Percentiles rank a stretch among this genome's conserved stretches.
phyloP scores from a whole-genome alignment of 306 rosid species.

The Lablab purpureus region DNA sequence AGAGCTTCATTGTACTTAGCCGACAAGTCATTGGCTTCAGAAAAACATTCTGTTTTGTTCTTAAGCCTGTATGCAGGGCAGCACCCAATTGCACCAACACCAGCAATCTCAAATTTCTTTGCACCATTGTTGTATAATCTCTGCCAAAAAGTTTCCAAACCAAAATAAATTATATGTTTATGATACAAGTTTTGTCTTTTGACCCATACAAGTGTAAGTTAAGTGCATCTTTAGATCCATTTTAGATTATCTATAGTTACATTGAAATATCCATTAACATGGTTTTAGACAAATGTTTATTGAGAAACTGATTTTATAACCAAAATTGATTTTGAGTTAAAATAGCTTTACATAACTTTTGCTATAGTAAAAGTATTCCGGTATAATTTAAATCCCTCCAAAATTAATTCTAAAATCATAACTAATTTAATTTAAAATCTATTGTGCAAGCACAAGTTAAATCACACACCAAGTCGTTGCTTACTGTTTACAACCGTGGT shows the following conservation, averaged over 20 bases:
- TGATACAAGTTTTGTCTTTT: background rate
- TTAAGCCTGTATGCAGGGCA: slow-evolving; percentile 65
- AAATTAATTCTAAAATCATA: background rate
- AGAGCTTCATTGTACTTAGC: slow-evolving; percentile 57
- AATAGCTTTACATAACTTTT: too few species aligned
- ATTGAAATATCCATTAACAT: background rate
- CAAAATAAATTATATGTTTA: background rate
- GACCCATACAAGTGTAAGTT: background rate
- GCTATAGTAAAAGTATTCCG: background rate
- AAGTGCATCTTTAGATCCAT: background rate
- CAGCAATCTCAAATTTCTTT: slow-evolving; percentile 68
- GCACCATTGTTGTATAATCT: slow-evolving; percentile 66
- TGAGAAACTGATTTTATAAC: too few species aligned
- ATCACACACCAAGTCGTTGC: background rate
- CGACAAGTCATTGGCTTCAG: slow-evolving; percentile 55
- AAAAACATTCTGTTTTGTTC: slow-evolving; percentile 62
- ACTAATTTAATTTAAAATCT: background rate
- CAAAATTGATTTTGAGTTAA: background rate
- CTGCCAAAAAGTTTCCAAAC: slow-evolving; percentile 49
- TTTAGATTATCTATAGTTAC: background rate
- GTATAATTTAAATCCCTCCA: background rate
- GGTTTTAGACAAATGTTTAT: background rate
- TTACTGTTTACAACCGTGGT: background rate
- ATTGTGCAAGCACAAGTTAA: background rate
- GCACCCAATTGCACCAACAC: slow-evolving; percentile 74